Percentiles rank a stretch among this genome's conserved stretches.
Evolutionary conservation across 164 flowering plant genomes (phyloP).

Genomic region (Aristolochia contorta): DNA sequence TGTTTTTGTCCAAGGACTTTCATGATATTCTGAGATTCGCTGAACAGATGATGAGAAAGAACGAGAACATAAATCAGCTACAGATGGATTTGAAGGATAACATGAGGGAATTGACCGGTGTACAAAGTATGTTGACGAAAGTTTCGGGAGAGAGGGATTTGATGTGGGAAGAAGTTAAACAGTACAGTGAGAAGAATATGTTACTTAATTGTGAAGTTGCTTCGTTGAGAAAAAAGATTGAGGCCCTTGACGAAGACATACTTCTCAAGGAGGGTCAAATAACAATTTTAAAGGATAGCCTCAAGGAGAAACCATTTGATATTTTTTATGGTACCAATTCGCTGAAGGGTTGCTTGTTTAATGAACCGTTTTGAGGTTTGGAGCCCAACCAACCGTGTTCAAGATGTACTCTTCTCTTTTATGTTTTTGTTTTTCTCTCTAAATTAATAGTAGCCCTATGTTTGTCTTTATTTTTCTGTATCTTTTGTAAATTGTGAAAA

Average conservation of each 20-base stretch:
- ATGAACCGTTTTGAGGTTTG: too few species aligned
- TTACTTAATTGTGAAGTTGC: slow-evolving; percentile 53
- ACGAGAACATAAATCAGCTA: slow-evolving; percentile 49
- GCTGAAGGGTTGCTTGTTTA: slow-evolving; percentile 22
- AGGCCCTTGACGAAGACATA: slow-evolving; percentile 72
- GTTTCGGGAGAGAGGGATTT: slow-evolving; percentile 71
- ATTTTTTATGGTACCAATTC: slow-evolving; percentile 47
- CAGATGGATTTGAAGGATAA: slow-evolving; percentile 49
- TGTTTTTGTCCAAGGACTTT: too few species aligned
- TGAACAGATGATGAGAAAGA: slow-evolving; percentile 61
- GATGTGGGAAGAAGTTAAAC: slow-evolving; percentile 82
- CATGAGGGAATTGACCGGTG: slow-evolving; percentile 37
- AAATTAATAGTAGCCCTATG: too few species aligned
- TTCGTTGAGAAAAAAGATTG: slow-evolving; percentile 57
- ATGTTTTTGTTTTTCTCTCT: too few species aligned
- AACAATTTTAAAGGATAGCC: slow-evolving; percentile 62
- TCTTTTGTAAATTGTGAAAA: too few species aligned
- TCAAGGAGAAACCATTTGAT: slow-evolving; percentile 40
- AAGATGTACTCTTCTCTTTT: too few species aligned
- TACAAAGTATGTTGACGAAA: slow-evolving; percentile 46
- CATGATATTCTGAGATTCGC: neutral
- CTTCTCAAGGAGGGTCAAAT: slow-evolving; percentile 91
- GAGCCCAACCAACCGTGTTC: too few species aligned
- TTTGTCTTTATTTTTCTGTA: too few species aligned
- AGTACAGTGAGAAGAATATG: slow-evolving; percentile 76